Conservation (phyloP, 768 basidiomycete genomes). For the Suillus brevipes region DNA sequence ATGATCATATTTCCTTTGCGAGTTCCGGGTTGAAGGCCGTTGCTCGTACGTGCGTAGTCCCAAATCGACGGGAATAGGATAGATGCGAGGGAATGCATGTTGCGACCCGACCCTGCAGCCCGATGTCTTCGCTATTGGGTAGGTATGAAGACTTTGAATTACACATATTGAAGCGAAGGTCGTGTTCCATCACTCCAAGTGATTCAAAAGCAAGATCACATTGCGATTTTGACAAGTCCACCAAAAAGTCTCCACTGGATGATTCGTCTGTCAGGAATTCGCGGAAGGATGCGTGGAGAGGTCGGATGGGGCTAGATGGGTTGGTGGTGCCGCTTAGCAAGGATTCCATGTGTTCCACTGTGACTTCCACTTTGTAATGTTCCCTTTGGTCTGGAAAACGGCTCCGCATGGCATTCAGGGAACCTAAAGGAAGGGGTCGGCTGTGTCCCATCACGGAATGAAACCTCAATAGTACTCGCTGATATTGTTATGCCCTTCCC, state of each 20-base stretch:
- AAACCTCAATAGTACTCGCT: background rate
- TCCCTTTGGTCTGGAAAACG: background rate
- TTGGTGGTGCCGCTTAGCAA: slow-evolving; percentile 8
- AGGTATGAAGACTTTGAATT: slow-evolving; percentile 30
- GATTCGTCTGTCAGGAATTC: slow-evolving; percentile 29
- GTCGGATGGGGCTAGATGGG: slow-evolving; percentile 8
- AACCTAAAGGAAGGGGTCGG: background rate
- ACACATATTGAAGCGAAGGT: slow-evolving; percentile 38
- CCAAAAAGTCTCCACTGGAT: slow-evolving; percentile 16
- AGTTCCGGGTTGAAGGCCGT: background rate
- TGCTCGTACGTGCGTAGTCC: slow-evolving; percentile 11
- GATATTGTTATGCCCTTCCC: background rate
- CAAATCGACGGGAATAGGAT: slow-evolving; percentile 14
- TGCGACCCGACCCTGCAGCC: background rate
- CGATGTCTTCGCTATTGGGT: slow-evolving; percentile 26
- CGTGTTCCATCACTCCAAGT: slow-evolving; percentile 28
- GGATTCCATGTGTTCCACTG: slow-evolving; percentile 1
- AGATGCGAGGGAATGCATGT: slow-evolving; percentile 8
- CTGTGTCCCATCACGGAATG: slow-evolving; percentile 7
- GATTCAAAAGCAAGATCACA: slow-evolving; percentile 11
- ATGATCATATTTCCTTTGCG: background rate
- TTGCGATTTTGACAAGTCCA: background rate
- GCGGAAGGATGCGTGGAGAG: slow-evolving; percentile 28
- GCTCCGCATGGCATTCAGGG: background rate
- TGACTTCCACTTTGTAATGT: background rate